A percentile compares a stretch with the other conserved stretches of the same genome.
These are phyloP conservation scores for Hymenoscyphus fructigenus DNA, from an alignment of 2,329 filamentous ascomycete genomes.

Conservation along the genomic window DNA sequence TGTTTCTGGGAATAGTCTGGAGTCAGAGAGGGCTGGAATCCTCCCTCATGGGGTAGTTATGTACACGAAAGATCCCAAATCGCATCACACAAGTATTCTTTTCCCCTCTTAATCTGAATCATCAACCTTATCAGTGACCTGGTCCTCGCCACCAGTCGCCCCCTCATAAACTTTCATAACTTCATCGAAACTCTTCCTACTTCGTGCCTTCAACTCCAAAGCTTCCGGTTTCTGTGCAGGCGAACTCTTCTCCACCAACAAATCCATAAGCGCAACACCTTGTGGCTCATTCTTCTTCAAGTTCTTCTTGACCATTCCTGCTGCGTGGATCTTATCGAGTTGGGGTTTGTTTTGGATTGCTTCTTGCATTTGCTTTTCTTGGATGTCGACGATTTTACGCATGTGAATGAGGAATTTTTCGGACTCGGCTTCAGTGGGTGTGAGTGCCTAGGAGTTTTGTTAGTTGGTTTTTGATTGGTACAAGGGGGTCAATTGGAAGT, in stretches of 20 bases:
- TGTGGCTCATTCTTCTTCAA: neutral
- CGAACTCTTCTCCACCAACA: neutral
- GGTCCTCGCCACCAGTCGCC: constrained; percentile 25
- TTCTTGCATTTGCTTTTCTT: constrained; percentile 29
- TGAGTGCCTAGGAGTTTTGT: constrained; percentile 11
- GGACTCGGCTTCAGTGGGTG: constrained; percentile 25
- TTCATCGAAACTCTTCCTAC: neutral
- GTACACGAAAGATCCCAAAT: neutral
- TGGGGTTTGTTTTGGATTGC: constrained; percentile 25
- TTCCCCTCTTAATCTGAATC: constrained; percentile 15
- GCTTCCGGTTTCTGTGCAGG: neutral
- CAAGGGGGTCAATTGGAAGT: neutral
- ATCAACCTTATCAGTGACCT: constrained; percentile 30
- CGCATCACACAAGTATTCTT: neutral
- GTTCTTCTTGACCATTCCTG: constrained; percentile 7
- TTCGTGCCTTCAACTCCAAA: neutral
- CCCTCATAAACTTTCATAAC: constrained; percentile 24
- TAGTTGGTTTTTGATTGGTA: neutral
- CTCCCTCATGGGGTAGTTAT: neutral
- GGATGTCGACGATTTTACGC: constrained; percentile 27
- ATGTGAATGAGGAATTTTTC: constrained; percentile 27
- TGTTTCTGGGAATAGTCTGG: no score
- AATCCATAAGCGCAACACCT: neutral
- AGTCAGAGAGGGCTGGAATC: no score
- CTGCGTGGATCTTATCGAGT: constrained; percentile 17